A percentile compares a stretch with the other conserved stretches of the same genome.
Conservation (phyloP, 495 filamentous ascomycete genomes). For the Terfezia claveryi region DNA sequence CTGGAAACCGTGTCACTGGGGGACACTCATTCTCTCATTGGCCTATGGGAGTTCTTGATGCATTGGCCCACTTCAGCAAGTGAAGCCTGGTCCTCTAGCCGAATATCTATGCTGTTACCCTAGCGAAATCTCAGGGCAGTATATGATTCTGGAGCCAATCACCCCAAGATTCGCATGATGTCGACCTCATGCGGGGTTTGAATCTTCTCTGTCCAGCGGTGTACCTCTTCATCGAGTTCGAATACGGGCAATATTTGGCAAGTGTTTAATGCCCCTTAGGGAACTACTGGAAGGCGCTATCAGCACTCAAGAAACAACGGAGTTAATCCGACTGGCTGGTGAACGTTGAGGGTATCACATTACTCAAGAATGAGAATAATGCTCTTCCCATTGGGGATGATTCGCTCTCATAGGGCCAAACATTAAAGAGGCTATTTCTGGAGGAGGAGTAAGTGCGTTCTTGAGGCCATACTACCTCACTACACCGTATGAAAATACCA, state of each 20-base stretch:
- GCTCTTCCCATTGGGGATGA: slow-evolving; percentile 44
- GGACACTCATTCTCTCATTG: too few relatives aligned
- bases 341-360: slow-evolving; percentile 51
- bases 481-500: slow-evolving; percentile 33
- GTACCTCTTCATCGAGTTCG: slow-evolving; percentile 22
- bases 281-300: slow-evolving; percentile 38
- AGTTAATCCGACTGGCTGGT: slow-evolving; percentile 45
- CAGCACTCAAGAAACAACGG: slow-evolving; percentile 40
- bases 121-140: too few relatives aligned
- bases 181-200: too few relatives aligned
- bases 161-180: too few relatives aligned
- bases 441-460: slow-evolving; percentile 62
- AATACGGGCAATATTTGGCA: slow-evolving; percentile 1
- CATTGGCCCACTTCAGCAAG: too few relatives aligned
- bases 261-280: slow-evolving; percentile 28
- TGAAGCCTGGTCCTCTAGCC: too few relatives aligned
- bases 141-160: too few relatives aligned
- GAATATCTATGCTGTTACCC: too few relatives aligned
- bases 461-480: slow-evolving; percentile 60
- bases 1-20: too few relatives aligned
- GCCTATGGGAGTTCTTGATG: too few relatives aligned
- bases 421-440: slow-evolving; percentile 50
- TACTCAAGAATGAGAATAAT: slow-evolving; percentile 52
- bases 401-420: slow-evolving; percentile 70
- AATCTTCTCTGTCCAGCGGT: not conserved